Evolutionary conservation across 179 eudicot species (phyloP).

Genomic region (Silene vulgaris): DNA sequence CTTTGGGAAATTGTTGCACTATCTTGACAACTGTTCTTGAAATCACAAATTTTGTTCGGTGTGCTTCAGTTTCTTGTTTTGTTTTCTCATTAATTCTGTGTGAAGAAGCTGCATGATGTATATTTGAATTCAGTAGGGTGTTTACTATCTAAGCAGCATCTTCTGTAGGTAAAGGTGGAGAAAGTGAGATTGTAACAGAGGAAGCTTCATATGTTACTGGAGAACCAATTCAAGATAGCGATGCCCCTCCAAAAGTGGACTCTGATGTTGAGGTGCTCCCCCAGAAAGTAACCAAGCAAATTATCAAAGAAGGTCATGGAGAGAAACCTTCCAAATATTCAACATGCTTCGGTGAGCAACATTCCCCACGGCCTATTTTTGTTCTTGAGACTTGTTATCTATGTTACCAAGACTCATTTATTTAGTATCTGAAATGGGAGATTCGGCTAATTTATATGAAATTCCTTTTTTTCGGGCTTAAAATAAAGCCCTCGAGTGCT

Average conservation of each 20-base stretch:
- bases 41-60: neutral
- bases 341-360: conserved; percentile 77
- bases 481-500: too few species aligned
- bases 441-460: neutral
- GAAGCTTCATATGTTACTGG: conserved; percentile 57
- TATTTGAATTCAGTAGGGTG: neutral
- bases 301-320: conserved; percentile 90
- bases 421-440: neutral
- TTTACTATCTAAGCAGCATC: neutral
- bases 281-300: conserved; percentile 86
- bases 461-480: neutral
- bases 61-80: conserved; percentile 12
- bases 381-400: neutral
- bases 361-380: neutral
- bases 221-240: conserved; percentile 57
- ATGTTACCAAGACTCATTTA: neutral
- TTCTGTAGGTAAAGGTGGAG: conserved; percentile 48
- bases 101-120: neutral
- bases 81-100: neutral
- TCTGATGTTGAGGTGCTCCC: conserved; percentile 68
- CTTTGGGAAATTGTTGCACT: neutral
- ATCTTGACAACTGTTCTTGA: neutral
- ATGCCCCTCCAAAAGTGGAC: conserved; percentile 69
- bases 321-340: conserved; percentile 92
- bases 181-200: conserved; percentile 55